These are phyloP conservation scores for Metarhizium anisopliae DNA, from an alignment of 2,329 filamentous ascomycete species.

Conservation along the genomic window DNA sequence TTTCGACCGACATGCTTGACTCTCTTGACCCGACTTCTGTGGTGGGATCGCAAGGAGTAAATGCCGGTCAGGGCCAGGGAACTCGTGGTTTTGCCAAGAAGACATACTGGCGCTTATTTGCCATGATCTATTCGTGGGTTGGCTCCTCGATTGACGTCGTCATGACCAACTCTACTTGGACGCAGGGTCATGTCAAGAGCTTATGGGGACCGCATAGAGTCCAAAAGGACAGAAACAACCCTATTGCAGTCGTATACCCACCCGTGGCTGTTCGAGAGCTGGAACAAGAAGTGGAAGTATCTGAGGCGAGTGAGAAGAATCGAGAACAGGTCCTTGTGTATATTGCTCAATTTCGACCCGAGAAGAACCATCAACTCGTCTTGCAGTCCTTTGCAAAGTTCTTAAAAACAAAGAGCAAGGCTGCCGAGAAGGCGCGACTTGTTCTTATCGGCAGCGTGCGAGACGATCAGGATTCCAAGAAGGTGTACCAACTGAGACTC, in stretches of 20 bases:
- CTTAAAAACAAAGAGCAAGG: constrained; percentile 43
- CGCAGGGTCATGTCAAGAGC: constrained; percentile 68
- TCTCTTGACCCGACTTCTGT: constrained; percentile 59
- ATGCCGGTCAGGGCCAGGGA: constrained; percentile 74
- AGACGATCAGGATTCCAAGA: constrained; percentile 68
- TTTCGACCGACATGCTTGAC: constrained; percentile 93
- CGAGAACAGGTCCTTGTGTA: constrained; percentile 73
- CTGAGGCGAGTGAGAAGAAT: constrained; percentile 54
- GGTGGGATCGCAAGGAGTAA: constrained; percentile 60
- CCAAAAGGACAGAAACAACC: constrained; percentile 34
- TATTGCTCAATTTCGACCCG: constrained; percentile 93
- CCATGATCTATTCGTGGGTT: constrained; percentile 70
- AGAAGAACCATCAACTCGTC: constrained; percentile 91
- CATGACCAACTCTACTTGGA: constrained; percentile 98
- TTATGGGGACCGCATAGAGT: constrained; percentile 62
- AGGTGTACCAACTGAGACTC: constrained; percentile 81
- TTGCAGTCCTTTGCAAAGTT: constrained; percentile 77
- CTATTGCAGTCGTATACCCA: constrained; percentile 76
- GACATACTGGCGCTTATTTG: constrained; percentile 81
- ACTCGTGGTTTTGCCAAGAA: constrained; percentile 63
- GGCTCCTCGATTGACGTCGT: constrained; percentile 83
- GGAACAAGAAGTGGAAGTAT: constrained; percentile 63
- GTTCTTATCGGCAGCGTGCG: constrained; percentile 90
- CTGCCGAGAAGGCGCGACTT: constrained; percentile 51
- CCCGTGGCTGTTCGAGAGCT: constrained; percentile 86